Conservation (phyloP, 768 basidiomycete species). For the Lactarius hatsudake region DNA sequence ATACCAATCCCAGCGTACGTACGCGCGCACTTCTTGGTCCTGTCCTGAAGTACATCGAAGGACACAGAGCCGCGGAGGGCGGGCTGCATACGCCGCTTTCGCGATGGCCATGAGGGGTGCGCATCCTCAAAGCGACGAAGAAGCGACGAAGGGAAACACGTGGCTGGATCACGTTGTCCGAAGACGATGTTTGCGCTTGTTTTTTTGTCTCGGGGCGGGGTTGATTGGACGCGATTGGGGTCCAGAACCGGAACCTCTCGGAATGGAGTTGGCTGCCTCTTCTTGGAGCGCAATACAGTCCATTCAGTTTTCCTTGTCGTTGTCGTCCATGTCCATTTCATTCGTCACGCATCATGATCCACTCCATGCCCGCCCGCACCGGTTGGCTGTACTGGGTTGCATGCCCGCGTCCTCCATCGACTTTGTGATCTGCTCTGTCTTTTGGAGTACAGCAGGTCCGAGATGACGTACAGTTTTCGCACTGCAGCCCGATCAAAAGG, state of each 20-base stretch:
- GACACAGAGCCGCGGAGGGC: conserved; percentile 17
- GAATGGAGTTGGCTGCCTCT: background rate
- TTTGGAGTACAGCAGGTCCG: background rate
- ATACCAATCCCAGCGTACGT: background rate
- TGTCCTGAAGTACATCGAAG: conserved; percentile 1
- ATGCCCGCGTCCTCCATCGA: background rate
- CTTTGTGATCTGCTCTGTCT: background rate
- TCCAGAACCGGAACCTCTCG: background rate
- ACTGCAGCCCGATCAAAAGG: background rate
- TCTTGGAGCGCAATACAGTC: no score
- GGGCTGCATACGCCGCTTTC: conserved; percentile 10
- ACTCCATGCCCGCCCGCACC: background rate
- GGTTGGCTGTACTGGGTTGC: no score
- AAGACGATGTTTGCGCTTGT: background rate
- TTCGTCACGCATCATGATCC: background rate
- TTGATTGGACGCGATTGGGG: background rate
- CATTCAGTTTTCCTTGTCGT: background rate
- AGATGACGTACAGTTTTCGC: background rate
- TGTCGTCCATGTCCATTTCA: background rate
- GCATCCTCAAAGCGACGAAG: conserved; percentile 8
- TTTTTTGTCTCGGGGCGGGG: conserved; percentile 4
- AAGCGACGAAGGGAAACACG: background rate
- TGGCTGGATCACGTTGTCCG: background rate
- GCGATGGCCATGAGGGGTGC: conserved; percentile 1
- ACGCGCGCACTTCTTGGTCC: background rate